Percentiles rank a stretch among this genome's conserved stretches.
phyloP scores from a whole-genome alignment of 768 basidiomycete species.

The Collybia mongolica region DNA sequence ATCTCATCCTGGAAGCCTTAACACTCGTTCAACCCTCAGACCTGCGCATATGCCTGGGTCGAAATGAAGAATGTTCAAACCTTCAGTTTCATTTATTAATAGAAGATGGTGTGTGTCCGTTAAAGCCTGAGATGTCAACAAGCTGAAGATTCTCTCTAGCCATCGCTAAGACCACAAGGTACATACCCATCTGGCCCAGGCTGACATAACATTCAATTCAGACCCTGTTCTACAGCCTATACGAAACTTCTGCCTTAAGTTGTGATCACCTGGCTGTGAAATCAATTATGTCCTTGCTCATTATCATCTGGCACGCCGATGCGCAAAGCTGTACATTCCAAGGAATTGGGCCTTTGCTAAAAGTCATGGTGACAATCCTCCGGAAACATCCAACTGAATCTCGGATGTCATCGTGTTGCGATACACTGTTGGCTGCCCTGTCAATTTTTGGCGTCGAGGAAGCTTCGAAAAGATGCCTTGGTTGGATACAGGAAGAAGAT shows the following conservation, averaged over 20 bases:
- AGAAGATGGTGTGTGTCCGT: conserved; percentile 28
- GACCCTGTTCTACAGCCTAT: not conserved
- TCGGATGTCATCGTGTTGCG: conserved; percentile 21
- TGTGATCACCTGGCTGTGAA: conserved; percentile 17
- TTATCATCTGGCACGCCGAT: conserved; percentile 29
- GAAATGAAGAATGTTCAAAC: conserved; percentile 16
- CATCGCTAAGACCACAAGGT: conserved; percentile 9
- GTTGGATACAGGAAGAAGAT: conserved; percentile 23
- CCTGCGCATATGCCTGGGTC: conserved; percentile 15
- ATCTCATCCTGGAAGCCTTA: conserved; percentile 29
- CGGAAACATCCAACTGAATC: not conserved
- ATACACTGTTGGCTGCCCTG: conserved; percentile 33
- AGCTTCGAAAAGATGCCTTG: conserved; percentile 2
- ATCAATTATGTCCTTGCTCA: conserved; percentile 27
- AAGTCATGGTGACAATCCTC: conserved; percentile 6
- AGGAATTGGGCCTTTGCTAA: conserved; percentile 6
- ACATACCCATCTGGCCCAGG: not conserved
- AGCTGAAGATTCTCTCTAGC: not conserved
- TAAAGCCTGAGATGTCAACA: not conserved
- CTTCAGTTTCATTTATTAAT: conserved; percentile 25
- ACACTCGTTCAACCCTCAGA: conserved; percentile 17
- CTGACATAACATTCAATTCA: not conserved
- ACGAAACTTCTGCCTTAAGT: not conserved
- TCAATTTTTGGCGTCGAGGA: conserved; percentile 19
- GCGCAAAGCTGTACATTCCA: conserved; percentile 9